These are phyloP conservation scores for Amanita subjunquillea DNA, from an alignment of 768 basidiomycete genomes.

Conservation along the genomic window DNA sequence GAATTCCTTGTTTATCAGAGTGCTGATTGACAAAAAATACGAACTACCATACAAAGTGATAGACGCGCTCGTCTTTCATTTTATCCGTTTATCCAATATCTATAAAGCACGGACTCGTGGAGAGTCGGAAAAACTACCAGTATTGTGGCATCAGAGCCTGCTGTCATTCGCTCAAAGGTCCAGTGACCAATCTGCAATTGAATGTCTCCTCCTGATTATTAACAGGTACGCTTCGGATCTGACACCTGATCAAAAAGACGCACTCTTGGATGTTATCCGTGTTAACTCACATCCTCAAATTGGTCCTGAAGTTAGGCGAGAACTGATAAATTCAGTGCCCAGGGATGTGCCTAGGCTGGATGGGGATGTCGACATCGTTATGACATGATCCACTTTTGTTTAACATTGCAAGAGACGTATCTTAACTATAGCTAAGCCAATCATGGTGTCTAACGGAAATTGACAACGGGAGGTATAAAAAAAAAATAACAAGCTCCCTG, in stretches of 20 bases:
- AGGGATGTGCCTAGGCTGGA: conserved; percentile 71
- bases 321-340: conserved; percentile 78
- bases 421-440: neutral
- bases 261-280: conserved; percentile 86
- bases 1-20: conserved; percentile 94
- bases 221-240: conserved; percentile 87
- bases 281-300: conserved; percentile 83
- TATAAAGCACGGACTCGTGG: conserved; percentile 66
- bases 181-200: conserved; percentile 9
- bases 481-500: conserved; percentile 10
- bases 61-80: conserved; percentile 96
- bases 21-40: conserved; percentile 95
- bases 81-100: conserved; percentile 89
- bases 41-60: conserved; percentile 97
- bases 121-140: conserved; percentile 79
- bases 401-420: neutral
- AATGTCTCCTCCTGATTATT: neutral
- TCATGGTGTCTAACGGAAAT: neutral
- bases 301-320: conserved; percentile 80
- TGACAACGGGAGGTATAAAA: neutral
- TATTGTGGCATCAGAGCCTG: conserved; percentile 96
- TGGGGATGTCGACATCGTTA: conserved; percentile 54
- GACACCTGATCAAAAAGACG: conserved; percentile 96
- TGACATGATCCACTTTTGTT: conserved; percentile 30
- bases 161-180: conserved; percentile 91